Evolutionary conservation across 768 basidiomycete genomes (phyloP).

Genomic region (Collybia sp.): DNA sequence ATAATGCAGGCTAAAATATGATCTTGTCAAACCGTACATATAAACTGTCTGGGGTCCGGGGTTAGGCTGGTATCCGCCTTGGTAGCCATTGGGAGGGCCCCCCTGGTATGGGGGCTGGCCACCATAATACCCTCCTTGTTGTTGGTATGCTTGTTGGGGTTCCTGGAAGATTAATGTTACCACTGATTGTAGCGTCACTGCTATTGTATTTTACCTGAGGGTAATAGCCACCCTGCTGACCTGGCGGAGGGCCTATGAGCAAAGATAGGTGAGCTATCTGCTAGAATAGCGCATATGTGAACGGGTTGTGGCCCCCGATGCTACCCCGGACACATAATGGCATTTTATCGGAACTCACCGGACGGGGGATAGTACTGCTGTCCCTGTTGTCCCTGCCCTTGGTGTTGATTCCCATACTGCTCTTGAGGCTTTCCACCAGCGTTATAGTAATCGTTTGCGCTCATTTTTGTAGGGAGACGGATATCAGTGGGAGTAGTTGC

Average conservation of each 20-base stretch:
- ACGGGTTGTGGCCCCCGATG: too few relatives aligned
- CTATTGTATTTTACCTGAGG: conserved; percentile 36
- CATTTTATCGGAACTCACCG: conserved; percentile 15
- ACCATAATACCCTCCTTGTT: conserved; percentile 24
- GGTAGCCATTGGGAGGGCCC: conserved; percentile 15
- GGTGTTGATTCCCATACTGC: conserved; percentile 53
- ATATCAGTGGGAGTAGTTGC: too few relatives aligned
- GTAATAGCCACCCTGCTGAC: conserved; percentile 64
- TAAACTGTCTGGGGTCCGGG: conserved; percentile 73
- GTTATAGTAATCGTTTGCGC: conserved; percentile 70
- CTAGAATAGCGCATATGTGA: too few relatives aligned
- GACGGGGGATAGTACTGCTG: conserved; percentile 34
- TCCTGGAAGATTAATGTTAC: conserved; percentile 33
- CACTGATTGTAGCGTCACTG: background rate
- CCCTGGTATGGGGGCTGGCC: conserved; percentile 29
- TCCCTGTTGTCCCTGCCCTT: conserved; percentile 11
- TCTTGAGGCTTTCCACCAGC: conserved; percentile 42
- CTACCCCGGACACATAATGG: too few relatives aligned
- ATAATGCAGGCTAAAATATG: background rate
- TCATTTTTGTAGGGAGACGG: conserved; percentile 33
- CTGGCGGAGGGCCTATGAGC: conserved; percentile 43
- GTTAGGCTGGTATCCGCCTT: conserved; percentile 30
- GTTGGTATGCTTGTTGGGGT: conserved; percentile 67
- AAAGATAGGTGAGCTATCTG: too few relatives aligned
- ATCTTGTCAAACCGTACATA: conserved; percentile 46